Evolutionary conservation across 2,329 filamentous ascomycete species (phyloP).

Genomic region (Paramyrothecium sp.): DNA sequence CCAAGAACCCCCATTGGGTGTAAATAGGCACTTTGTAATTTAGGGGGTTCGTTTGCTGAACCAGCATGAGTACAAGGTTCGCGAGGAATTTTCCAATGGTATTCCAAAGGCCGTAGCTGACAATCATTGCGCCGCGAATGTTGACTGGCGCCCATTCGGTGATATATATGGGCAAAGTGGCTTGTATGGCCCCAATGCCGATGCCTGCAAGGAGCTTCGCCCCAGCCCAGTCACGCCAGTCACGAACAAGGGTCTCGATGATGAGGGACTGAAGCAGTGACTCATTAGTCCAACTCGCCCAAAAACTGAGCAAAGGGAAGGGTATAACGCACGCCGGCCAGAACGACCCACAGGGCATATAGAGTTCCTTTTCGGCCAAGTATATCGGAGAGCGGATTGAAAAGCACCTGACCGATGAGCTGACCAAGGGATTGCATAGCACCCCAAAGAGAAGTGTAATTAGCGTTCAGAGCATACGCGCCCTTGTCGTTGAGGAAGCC

Average conservation of each 20-base stretch:
- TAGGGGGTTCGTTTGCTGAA: not conserved
- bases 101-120: not conserved
- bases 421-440: conserved; percentile 9
- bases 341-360: conserved; percentile 8
- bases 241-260: conserved; percentile 7
- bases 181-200: not conserved
- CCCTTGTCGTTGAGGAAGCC: conserved; percentile 5
- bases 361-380: conserved; percentile 11
- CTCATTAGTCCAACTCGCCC: too few species aligned
- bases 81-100: not conserved
- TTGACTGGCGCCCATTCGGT: not conserved
- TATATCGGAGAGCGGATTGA: conserved; percentile 5
- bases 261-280: conserved; percentile 2
- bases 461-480: conserved; percentile 3
- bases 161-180: not conserved
- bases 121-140: not conserved
- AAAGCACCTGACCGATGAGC: conserved; percentile 6
- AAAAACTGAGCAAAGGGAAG: too few species aligned
- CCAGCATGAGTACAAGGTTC: not conserved
- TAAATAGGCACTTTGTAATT: not conserved
- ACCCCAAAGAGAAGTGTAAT: conserved; percentile 10
- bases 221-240: conserved; percentile 12
- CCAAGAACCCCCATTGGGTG: not conserved
- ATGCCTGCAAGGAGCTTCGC: not conserved
- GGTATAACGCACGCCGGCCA: conserved; percentile 7